These are phyloP conservation scores for Gossypium turneri DNA, from an alignment of 345 rosid genomes.

Conservation along the genomic window DNA sequence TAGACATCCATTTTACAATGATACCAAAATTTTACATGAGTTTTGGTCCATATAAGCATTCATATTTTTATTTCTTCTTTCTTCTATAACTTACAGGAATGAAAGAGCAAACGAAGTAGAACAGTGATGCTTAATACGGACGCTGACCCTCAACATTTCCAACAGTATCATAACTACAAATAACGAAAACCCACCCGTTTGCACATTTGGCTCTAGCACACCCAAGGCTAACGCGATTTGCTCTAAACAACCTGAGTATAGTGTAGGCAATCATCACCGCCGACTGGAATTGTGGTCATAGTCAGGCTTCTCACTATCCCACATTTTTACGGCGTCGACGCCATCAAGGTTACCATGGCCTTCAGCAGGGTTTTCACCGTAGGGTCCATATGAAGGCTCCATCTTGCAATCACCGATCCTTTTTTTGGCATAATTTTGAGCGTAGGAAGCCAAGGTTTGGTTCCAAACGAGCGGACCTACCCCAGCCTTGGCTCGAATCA, in stretches of 20 bases:
- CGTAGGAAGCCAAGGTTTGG: slow-evolving; percentile 17
- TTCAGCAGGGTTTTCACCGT: slow-evolving; percentile 3
- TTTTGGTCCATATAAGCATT: no score
- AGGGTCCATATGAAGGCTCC: slow-evolving; percentile 9
- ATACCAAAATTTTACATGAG: no score
- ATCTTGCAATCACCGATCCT: neutral
- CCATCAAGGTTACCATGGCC: neutral
- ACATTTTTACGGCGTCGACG: neutral
- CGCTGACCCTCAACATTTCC: neutral
- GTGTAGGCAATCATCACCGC: neutral
- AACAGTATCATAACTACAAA: slow-evolving; percentile 2
- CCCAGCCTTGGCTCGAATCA: slow-evolving; percentile 10
- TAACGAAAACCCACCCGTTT: neutral
- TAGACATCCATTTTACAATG: no score
- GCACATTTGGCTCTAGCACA: neutral
- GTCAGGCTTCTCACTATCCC: neutral
- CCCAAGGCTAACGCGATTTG: neutral
- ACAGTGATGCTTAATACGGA: neutral
- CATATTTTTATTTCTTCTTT: no score
- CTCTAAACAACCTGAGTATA: neutral
- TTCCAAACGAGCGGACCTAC: slow-evolving; percentile 17
- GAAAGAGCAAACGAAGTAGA: no score
- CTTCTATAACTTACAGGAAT: no score
- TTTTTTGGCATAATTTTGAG: slow-evolving; percentile 19
- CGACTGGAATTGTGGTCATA: neutral